Evolutionary conservation across 2,329 filamentous ascomycete species (phyloP), one percentile per base, ranked within the genome.

Genomic region (Exophiala phaeomuriformis): DNA sequence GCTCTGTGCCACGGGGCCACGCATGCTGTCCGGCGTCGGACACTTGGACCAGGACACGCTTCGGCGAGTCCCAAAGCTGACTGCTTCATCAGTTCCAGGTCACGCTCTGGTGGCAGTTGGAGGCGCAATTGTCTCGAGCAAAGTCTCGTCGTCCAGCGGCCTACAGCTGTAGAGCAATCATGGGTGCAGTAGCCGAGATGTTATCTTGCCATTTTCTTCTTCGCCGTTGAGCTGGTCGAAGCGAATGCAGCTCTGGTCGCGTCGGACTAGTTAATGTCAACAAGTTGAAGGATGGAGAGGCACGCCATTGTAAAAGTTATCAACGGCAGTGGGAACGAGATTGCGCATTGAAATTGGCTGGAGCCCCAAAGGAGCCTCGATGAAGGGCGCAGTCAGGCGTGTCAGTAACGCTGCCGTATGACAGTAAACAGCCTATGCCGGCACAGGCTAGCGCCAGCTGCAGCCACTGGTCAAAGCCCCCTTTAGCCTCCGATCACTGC

Each of bases 271-370:
- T 36, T 43, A 28, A 42, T 10, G 9, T n/a, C 27, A 33, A 32
- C 6, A 33, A 36, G 29, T 9, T 28, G 36, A 12, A 32, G 19
- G 5, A 31, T 55, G 19, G 46, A 45, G 37, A 52, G 52, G 45
- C 53, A 52, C 47, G 27, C 28, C 35, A 36, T 5, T 36, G 44
- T 40, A 5, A 28, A 41, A 40, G 40, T 31, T 28, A 51, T 31
- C 19, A 49, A 30, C 31, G 31, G 36, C 33, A 29, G 54, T 31
- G 37, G 12, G 28, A 48, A 35, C 49, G 55, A 58, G 49, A 58
- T 58, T 58, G 55, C 36, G 48, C 30, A 19, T 47, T 35, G 45
- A 58, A 51, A 58, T 58, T 58, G 52, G 48, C 27, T 44, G 49
- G 51, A 33, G 40, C 46, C 39, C 39, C 12, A 19, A 19, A 41